Percentiles rank a stretch among this genome's conserved stretches.
phyloP scores from a whole-genome alignment of 2,329 filamentous ascomycete species.

The Aspergillus tamarii region DNA sequence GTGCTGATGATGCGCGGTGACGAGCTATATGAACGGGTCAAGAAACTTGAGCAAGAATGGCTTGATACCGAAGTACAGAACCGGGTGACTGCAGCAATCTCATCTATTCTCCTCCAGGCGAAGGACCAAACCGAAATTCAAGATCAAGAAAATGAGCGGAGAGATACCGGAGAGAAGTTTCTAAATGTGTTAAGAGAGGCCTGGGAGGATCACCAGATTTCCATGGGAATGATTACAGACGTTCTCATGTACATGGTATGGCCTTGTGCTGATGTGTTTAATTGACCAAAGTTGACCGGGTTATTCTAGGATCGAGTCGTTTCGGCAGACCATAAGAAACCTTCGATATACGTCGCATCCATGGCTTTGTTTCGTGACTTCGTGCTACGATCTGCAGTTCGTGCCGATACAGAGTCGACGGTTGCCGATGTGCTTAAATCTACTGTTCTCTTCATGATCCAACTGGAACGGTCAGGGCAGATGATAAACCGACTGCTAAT shows the following conservation, averaged over 20 bases:
- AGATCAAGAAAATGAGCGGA: conserved; percentile 71
- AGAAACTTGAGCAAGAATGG: conserved; percentile 80
- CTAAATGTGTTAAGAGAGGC: conserved; percentile 73
- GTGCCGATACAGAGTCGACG: conserved; percentile 44
- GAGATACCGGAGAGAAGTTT: conserved; percentile 81
- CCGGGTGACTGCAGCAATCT: conserved; percentile 71
- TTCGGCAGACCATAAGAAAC: conserved; percentile 70
- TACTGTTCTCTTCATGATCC: conserved; percentile 86
- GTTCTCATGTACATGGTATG: conserved; percentile 91
- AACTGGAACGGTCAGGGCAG: conserved; percentile 89
- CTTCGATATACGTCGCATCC: conserved; percentile 79
- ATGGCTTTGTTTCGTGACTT: conserved; percentile 89
- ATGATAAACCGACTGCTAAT: conserved; percentile 82
- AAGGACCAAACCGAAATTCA: conserved; percentile 52
- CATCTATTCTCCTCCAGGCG: conserved; percentile 66
- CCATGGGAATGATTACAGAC: conserved; percentile 96
- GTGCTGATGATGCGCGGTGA: conserved; percentile 86
- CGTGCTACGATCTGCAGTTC: conserved; percentile 68
- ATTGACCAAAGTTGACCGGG: conserved; percentile 4
- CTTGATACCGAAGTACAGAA: conserved; percentile 73
- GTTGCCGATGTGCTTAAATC: conserved; percentile 77
- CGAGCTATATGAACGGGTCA: conserved; percentile 78
- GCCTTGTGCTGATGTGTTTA: conserved; percentile 6
- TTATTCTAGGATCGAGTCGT: conserved; percentile 74
- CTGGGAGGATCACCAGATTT: conserved; percentile 88